Percentiles rank a stretch among this genome's conserved stretches.
These are phyloP conservation scores for Neurospora hispaniola DNA, from an alignment of 495 filamentous ascomycete genomes.

Conservation along the genomic window DNA sequence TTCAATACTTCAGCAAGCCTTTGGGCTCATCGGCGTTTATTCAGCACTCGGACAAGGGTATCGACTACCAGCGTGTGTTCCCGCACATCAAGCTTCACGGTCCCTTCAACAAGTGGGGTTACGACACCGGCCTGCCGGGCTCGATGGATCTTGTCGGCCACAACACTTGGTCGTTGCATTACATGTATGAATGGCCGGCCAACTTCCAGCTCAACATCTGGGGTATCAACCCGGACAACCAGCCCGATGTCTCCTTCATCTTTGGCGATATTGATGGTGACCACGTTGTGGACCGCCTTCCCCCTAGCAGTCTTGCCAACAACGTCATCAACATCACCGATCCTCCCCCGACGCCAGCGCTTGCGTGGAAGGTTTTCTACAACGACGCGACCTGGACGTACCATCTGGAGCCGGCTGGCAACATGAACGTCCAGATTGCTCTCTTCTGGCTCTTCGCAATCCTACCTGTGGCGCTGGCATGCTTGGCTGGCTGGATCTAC, in stretches of 20 bases:
- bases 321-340: slow-evolving; percentile 52
- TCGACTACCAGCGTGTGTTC: slow-evolving; percentile 41
- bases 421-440: slow-evolving; percentile 44
- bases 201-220: slow-evolving; percentile 56
- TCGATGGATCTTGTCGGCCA: slow-evolving; percentile 41
- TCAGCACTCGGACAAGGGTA: slow-evolving; percentile 47
- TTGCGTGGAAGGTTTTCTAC: slow-evolving; percentile 46
- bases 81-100: slow-evolving; percentile 55
- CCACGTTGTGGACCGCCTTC: slow-evolving; percentile 51
- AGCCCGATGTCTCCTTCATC: slow-evolving; percentile 41
- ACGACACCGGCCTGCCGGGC: slow-evolving; percentile 51
- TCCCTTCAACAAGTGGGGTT: slow-evolving; percentile 57
- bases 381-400: slow-evolving; percentile 47
- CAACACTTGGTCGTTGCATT: slow-evolving; percentile 50
- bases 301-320: slow-evolving; percentile 46
- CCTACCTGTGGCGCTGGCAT: slow-evolving; percentile 42
- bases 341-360: slow-evolving; percentile 41
- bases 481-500: slow-evolving; percentile 46
- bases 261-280: slow-evolving; percentile 30
- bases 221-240: slow-evolving; percentile 57
- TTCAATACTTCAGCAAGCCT: slow-evolving; percentile 58
- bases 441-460: slow-evolving; percentile 48
- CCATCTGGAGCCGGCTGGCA: slow-evolving; percentile 43
- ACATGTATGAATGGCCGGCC: slow-evolving; percentile 56
- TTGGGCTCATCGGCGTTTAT: slow-evolving; percentile 55